Evolutionary conservation across 2,329 filamentous ascomycete genomes (phyloP).

Genomic region (Colletotrichum limetticola): DNA sequence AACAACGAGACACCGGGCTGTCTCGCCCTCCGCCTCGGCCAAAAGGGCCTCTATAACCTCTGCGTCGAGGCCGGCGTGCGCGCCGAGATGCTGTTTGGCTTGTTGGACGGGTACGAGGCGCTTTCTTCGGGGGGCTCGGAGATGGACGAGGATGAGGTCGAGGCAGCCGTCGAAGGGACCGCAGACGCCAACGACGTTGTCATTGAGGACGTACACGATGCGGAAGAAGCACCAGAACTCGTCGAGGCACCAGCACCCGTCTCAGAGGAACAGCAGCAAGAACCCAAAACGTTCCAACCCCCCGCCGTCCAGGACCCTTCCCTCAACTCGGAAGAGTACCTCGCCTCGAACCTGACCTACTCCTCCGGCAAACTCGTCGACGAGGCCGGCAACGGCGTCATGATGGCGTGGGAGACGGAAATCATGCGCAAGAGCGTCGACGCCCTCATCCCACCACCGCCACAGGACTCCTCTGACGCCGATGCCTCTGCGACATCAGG

Average conservation of each 20-base stretch:
- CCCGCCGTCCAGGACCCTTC: constrained; percentile 52
- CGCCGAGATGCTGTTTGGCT: constrained; percentile 85
- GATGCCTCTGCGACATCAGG: constrained; percentile 40
- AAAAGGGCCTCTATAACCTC: constrained; percentile 78
- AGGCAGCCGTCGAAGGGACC: constrained; percentile 50
- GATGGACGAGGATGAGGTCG: constrained; percentile 55
- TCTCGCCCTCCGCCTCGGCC: constrained; percentile 77
- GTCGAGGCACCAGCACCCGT: constrained; percentile 34
- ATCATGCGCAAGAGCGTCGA: constrained; percentile 86
- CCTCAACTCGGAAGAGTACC: constrained; percentile 75
- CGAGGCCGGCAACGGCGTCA: constrained; percentile 82
- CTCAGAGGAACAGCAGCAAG: constrained; percentile 35
- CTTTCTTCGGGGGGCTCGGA: constrained; percentile 67
- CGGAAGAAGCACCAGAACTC: constrained; percentile 40
- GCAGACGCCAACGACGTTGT: constrained; percentile 42
- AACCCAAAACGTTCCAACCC: constrained; percentile 46
- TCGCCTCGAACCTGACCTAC: constrained; percentile 74
- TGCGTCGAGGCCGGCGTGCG: constrained; percentile 92
- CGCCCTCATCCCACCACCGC: constrained; percentile 60
- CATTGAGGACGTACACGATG: constrained; percentile 39
- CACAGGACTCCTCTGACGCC: not conserved
- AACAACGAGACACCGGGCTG: constrained; percentile 93
- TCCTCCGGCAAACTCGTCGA: constrained; percentile 76
- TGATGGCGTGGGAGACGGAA: constrained; percentile 93
- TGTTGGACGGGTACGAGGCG: constrained; percentile 84